These are phyloP conservation scores for Hygrocybe coccinea DNA, from an alignment of 768 basidiomycete species.

Conservation along the genomic window DNA sequence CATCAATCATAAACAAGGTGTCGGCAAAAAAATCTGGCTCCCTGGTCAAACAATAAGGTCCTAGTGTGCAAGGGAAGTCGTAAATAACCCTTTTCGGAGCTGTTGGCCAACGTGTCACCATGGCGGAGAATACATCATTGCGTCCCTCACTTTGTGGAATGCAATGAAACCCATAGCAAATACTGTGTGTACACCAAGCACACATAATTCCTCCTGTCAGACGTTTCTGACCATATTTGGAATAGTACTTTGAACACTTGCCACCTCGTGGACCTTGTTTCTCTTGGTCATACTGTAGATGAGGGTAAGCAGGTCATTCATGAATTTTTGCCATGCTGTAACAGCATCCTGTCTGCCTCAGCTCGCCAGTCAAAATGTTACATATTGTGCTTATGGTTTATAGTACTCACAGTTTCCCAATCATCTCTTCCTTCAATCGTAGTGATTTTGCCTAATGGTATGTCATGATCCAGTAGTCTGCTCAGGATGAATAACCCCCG, in stretches of 20 bases:
- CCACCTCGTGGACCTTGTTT: background rate
- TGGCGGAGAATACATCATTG: too few species aligned
- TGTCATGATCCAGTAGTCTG: background rate
- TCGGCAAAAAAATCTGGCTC: too few species aligned
- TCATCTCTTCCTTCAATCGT: background rate
- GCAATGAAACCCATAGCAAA: too few species aligned
- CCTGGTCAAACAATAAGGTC: too few species aligned
- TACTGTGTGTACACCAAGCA: too few species aligned
- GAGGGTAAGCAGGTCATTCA: background rate
- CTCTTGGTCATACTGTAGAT: background rate
- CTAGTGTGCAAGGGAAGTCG: too few species aligned
- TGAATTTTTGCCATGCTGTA: constrained; percentile 1
- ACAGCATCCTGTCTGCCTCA: background rate
- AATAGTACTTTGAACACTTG: background rate
- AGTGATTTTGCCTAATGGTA: background rate
- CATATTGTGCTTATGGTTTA: background rate
- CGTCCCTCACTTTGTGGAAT: too few species aligned
- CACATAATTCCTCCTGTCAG: too few species aligned
- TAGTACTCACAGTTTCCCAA: background rate
- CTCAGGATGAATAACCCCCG: background rate
- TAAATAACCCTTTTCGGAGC: too few species aligned
- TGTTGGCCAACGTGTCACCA: too few species aligned
- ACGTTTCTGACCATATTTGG: too few species aligned
- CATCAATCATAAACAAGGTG: too few species aligned
- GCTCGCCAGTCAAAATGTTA: background rate